Evolutionary conservation across 805 yeast species (phyloP).

Genomic region (Cyberlindnera mississippiensis): DNA sequence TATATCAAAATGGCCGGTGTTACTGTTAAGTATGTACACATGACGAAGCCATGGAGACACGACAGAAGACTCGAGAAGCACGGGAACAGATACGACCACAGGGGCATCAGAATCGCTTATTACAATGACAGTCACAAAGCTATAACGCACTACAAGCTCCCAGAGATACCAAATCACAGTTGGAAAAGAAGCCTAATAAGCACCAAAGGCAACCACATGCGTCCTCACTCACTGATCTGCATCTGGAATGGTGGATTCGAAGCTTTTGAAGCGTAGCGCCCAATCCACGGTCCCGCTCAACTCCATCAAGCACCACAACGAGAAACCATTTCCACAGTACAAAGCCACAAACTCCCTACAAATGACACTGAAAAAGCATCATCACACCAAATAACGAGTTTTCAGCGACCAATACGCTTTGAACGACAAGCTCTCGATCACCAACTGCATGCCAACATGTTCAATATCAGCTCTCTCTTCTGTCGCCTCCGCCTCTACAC

Average conservation of each 20-base stretch:
- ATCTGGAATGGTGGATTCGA: background rate
- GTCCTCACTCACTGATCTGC: background rate
- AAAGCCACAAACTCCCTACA: no score
- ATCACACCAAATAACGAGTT: no score
- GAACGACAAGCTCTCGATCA: no score
- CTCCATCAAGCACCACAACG: background rate
- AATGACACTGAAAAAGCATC: no score
- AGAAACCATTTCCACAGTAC: no score
- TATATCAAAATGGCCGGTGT: constrained; percentile 80
- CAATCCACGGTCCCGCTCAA: background rate
- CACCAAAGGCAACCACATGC: background rate
- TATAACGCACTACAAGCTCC: background rate
- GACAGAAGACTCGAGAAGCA: background rate
- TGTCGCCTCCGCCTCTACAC: background rate
- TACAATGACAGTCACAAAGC: background rate
- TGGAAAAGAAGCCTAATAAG: background rate
- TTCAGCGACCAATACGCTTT: no score
- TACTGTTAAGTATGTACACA: constrained; percentile 85
- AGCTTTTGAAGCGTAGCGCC: background rate
- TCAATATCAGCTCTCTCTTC: background rate
- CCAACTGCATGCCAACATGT: background rate
- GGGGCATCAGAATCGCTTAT: background rate
- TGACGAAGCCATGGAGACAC: background rate
- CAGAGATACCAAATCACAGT: background rate
- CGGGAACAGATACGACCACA: background rate